phyloP scores from a whole-genome alignment of 2,329 filamentous ascomycete species.

The Curvularia hawaiiensis region DNA sequence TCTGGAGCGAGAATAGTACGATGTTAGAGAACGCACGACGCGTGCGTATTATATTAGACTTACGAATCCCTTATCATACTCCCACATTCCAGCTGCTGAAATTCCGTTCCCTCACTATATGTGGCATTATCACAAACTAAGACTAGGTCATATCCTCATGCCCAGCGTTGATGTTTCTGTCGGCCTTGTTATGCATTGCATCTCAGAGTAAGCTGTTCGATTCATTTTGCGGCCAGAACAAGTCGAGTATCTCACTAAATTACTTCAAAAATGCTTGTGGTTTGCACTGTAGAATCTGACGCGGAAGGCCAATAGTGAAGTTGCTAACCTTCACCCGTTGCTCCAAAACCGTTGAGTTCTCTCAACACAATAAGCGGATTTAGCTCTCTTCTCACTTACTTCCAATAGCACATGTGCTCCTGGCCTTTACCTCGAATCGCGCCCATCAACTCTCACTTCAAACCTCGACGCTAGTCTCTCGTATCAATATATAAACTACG shows the following conservation, averaged over 20 bases:
- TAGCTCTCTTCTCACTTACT: not conserved
- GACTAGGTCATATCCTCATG: too few species aligned
- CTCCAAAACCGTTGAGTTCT: not conserved
- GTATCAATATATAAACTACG: not conserved
- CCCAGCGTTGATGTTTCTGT: not conserved
- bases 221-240: not conserved
- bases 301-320: not conserved
- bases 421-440: not conserved
- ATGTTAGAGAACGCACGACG: too few species aligned
- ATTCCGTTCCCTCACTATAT: too few species aligned
- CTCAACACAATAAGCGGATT: not conserved
- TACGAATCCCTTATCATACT: too few species aligned
- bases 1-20: too few species aligned
- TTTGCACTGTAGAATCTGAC: not conserved
- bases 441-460: not conserved
- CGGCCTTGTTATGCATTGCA: not conserved
- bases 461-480: not conserved
- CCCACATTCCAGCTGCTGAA: too few species aligned
- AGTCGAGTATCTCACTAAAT: not conserved
- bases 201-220: not conserved
- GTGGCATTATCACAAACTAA: too few species aligned
- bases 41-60: too few species aligned
- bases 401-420: not conserved
- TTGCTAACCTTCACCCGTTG: not conserved
- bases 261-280: not conserved